Base-by-base conservation (phyloP, 805 yeast genomes). In the Sporopachydermia quercuum region DNA sequence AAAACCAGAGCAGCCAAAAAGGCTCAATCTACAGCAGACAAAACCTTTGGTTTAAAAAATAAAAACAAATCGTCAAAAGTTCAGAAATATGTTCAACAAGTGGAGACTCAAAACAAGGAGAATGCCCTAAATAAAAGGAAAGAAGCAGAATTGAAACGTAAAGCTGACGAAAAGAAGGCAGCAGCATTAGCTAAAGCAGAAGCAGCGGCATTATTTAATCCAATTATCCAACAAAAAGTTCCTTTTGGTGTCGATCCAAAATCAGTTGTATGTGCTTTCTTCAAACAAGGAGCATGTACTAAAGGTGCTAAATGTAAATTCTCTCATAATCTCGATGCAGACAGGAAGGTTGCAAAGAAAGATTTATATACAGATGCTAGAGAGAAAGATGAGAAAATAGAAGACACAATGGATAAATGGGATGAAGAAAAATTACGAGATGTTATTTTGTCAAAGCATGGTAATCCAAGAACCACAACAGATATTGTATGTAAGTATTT, bases 221-320 rank as follows among this genome's bases (percentile, higher is more conserved):
- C 74, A 0, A 66, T 74, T 3, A 66, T 84, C 39, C 79, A 73
- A 40, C 96, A 84, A 57, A 85, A 84, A 55, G 83, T 89, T 19
- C 94, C 96, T 35, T 86, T 89, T 53, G 98, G 98, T 40, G 96
- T 86, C 43, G 97, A 91, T 62, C 98, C 98, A 40, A 89, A 91
- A 62, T 75, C 94, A 1, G 80, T 91, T 27, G 61, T 91, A 15
- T 91, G 98, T 72, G 82, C 83, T 42, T 76, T 75, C 60, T 89
- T 85, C 74, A 91, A 78, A 61, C 74, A 79, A 48, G 85, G 94
- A 17, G 68, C 69, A 39, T 91, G 98, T 72, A 74, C 78, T 47
- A 80, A 80, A 57, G 91, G 91, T 34, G 56, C 63, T 27, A 69
- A 73, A 52, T 91, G 98, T 75, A 91, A 87, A 60, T 91, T 87